Evolutionary conservation across 2,329 filamentous ascomycete genomes (phyloP).

Genomic region (Sarocladium strictum): DNA sequence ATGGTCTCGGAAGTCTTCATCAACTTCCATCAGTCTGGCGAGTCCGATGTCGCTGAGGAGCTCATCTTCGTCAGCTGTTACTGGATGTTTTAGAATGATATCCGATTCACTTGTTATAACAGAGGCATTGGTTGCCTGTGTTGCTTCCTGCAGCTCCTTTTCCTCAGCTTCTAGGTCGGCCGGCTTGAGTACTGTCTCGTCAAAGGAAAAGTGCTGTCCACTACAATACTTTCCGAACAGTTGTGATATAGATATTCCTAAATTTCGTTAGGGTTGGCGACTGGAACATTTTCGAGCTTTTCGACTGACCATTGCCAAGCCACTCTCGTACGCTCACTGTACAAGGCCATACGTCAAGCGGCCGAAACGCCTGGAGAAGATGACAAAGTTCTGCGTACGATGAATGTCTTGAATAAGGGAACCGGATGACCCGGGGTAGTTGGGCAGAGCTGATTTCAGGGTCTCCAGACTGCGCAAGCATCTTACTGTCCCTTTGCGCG

Average conservation of each 20-base stretch:
- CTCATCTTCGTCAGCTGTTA: not conserved
- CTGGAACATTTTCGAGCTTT: not conserved
- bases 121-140: not conserved
- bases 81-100: not conserved
- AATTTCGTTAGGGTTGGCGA: not conserved
- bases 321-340: conserved; percentile 62
- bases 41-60: too few relatives aligned
- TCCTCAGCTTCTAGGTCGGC: not conserved
- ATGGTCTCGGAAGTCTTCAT: too few relatives aligned
- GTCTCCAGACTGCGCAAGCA: not conserved
- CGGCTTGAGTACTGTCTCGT: conserved; percentile 26
- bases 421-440: conserved; percentile 45
- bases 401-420: conserved; percentile 86
- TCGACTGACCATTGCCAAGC: conserved; percentile 40
- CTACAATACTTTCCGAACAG: conserved; percentile 70
- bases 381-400: conserved; percentile 74
- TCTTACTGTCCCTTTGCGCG: conserved; percentile 1
- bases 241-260: conserved; percentile 51
- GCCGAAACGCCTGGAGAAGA: conserved; percentile 61
- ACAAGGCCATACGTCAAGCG: conserved; percentile 76
- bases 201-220: conserved; percentile 55
- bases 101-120: not conserved
- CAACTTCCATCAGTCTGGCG: too few relatives aligned
- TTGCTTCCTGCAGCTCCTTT: not conserved
- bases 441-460: not conserved